Evolutionary conservation across 1,139 yeast species (phyloP).

Genomic region (Zhuliangozyma parablackwelliae): DNA sequence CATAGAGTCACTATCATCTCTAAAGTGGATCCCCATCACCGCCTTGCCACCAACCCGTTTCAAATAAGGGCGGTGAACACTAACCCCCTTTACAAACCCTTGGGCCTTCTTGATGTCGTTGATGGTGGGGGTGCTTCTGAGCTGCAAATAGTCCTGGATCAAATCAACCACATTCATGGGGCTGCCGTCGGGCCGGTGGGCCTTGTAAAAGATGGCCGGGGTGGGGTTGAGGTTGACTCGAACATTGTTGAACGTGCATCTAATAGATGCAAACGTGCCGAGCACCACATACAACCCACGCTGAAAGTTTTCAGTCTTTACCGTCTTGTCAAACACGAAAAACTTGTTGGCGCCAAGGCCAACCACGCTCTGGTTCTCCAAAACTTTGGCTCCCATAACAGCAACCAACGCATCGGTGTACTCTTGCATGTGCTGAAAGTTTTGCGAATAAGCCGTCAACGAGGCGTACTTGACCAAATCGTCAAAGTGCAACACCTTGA

Average conservation of each 20-base stretch:
- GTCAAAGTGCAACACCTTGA: slow-evolving; percentile 8
- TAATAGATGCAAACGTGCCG: slow-evolving; percentile 11
- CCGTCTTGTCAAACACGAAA: slow-evolving; percentile 8
- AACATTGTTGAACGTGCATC: slow-evolving; percentile 10
- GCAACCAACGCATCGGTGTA: slow-evolving; percentile 11
- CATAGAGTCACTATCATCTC: slow-evolving; percentile 6
- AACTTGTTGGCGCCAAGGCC: slow-evolving; percentile 11
- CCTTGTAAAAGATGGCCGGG: slow-evolving; percentile 11
- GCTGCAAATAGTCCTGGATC: slow-evolving; percentile 7
- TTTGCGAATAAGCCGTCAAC: slow-evolving; percentile 6
- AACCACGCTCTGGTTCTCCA: slow-evolving; percentile 7
- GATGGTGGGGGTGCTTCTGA: slow-evolving; percentile 3
- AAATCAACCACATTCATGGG: slow-evolving; percentile 12
- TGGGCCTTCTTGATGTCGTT: slow-evolving; percentile 7
- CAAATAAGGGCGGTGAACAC: slow-evolving; percentile 9
- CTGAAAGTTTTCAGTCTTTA: slow-evolving; percentile 7
- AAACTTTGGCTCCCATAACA: slow-evolving; percentile 10
- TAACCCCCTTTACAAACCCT: slow-evolving; percentile 9
- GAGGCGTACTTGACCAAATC: slow-evolving; percentile 8
- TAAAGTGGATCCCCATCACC: slow-evolving; percentile 9
- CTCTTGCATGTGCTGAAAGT: slow-evolving; percentile 10
- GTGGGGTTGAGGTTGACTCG: slow-evolving; percentile 10
- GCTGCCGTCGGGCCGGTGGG: slow-evolving; percentile 8
- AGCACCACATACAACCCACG: slow-evolving; percentile 8
- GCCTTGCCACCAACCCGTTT: slow-evolving; percentile 6